Evolutionary conservation across 805 yeast genomes (phyloP), one percentile per base, ranked within the genome.

Genomic region (Candida tallmaniae): DNA sequence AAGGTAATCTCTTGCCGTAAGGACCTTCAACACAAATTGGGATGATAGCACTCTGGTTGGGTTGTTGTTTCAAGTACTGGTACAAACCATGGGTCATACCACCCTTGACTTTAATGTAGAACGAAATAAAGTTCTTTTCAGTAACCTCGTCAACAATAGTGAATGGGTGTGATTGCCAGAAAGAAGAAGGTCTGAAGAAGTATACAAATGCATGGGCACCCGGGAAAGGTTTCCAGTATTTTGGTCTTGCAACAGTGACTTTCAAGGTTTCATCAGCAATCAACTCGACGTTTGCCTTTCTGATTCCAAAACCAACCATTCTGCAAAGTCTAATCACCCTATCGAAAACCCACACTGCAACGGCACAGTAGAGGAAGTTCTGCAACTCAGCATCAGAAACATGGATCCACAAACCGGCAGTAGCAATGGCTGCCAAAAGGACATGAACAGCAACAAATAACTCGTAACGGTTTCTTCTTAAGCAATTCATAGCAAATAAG

Each of bases 381-480:
- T 39, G 42, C 46, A 34, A 52, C 5, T 48, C 50, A 20, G 32
- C 31, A 46, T 52, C 48, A 18, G 30, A 29, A 38, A 54, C 50
- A 54, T 85, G 95, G 25, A 62, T 60, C 74, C 77, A 83, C 34
- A 73, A 68, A 59, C 79, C 36, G 64, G 80, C 48, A 66, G 74
- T 37, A 63, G 78, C 38, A 63, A 73, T 18, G 5, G 46, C 51
- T 4, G 63, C 66, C 11, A 55, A 44, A 13, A 54, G 32, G 27
- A 59, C 45, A 39, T 56, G 62, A 12, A 32, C 11, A 6, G 50
- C 22, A 13, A 55, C 32, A 33, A 56, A 44, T 23, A 46, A 14
- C 56, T 85, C 46, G 75, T 84, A 39, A 86, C 86, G 27, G 69
- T 83, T 26, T 67, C 79, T 29, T 80, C 86, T 57, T 85, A 84